Evolutionary conservation across 192 early-diverging fungal species (phyloP), one percentile per base, ranked within the genome.

Genomic region (Jimgerdemannia flammicorona): DNA sequence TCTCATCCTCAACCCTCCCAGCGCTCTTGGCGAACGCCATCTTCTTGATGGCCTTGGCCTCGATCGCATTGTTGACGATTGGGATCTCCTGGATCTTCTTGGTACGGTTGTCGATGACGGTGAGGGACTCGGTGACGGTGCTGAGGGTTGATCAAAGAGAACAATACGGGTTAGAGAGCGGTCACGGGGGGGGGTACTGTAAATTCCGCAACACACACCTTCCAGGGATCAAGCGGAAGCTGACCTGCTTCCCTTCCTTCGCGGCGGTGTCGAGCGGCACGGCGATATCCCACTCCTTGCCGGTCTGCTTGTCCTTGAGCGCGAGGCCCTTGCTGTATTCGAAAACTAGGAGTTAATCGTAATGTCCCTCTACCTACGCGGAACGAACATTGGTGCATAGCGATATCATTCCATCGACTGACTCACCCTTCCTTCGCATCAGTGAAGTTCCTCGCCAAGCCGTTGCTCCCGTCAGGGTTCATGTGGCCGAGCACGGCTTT

Each of bases 51-150:
- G 74, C 71, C 64, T 71, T 66, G 18, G 84, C 82, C 19, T 71
- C 54, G 40, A 89, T 77, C 3, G 87, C 80, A 63, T 81, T 84
- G 42, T 91, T 87, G 19, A 74, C 70, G 43, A 91, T 81, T 3
- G 84, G 78, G 54, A 91, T 70, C 68, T 87, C 73, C 76, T 90
- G 85, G 18, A 78, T 74, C 70, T 88, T 85, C 63, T 91, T 91
- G 44, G 90, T 91, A 39, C 90, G 87, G 75, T 91, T 88, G 82
- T 91, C 90, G 14, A 87, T 68, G 2, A 91, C 85, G 54, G 91
- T 91, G 18, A 91, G 70, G 3, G 88, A 84, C 10, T 87, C 66
- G n/a, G 80, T 70, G 70, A 79, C 83, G 18, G 73, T 44, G 41
- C 86, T 86, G 6, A 14, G 6, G 49, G 14, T 6, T 10, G 49